Base-by-base conservation (phyloP, 176 grass and related monocot species). In the Zoysia japonica region DNA sequence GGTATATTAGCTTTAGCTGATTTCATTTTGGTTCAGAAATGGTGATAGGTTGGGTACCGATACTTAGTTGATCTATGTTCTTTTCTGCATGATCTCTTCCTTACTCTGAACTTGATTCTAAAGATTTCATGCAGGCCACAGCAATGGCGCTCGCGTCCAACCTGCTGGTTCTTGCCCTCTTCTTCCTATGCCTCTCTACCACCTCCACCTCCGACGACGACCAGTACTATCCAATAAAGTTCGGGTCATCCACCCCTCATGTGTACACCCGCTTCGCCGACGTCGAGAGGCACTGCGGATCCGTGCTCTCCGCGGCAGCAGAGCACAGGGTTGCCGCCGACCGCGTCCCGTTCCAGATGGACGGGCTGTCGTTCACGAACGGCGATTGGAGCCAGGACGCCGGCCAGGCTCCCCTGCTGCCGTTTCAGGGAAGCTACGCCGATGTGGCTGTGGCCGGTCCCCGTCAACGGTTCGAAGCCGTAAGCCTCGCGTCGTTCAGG, bases 321-420 rank as follows among this genome's bases (percentile, higher is more conserved):
- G 51, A 78, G 75, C 11, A 86, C 9, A 14, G 53, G 3, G 68
- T 62, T 2, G 74, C 83, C 14, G 74, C 37, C 14, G 70, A 82
- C 64, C 28, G 42, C 5, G 47, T 67, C 55, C 9, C 60, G 0
- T 69, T 15, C 1, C 16, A 60, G 11, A 53, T 64, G 11, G 63
- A 37, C 0, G 54, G 84, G 45, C 80, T 92, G 6, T 77, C 87
- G 5, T 84, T 92, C n/a, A 49, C 38, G 17, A 86, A 85, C 37
- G 90, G 90, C 15, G 87, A 87, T 61, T 92, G 87, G 90, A 83
- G 6, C 52, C 68, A 51, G 83, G 57, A 60, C 57, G 17, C 57
- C 57, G 57, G 57, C n/a, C 57, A 60, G 17, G 57, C 83, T 12
- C 71, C 90, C 28, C 35, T 92, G 45, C 73, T 92, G 65, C 87